Evolutionary conservation across 106 monocot species (phyloP).

Genomic region (Agapanthus africanus): DNA sequence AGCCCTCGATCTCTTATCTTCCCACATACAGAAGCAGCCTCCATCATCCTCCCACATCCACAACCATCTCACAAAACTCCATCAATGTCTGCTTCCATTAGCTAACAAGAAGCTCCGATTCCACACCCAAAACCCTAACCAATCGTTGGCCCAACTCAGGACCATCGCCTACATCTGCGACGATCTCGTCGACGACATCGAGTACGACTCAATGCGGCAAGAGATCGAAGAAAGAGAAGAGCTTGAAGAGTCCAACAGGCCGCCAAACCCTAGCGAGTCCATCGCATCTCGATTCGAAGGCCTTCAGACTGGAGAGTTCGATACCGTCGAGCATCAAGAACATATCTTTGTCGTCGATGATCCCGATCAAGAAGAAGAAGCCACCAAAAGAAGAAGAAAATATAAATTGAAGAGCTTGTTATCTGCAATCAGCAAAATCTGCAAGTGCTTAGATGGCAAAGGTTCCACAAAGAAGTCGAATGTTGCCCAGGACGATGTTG

Average conservation of each 20-base stretch:
- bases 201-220: not conserved
- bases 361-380: not conserved
- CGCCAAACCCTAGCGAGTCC: not conserved
- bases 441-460: constrained; percentile 1
- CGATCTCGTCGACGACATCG: constrained; percentile 4
- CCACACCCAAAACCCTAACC: too few relatives aligned
- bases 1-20: not conserved
- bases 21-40: not conserved
- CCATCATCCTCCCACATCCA: not conserved
- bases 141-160: not conserved
- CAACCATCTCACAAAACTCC: not conserved
- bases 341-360: not conserved
- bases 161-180: not conserved
- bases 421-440: not conserved
- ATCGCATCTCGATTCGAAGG: not conserved
- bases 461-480: not conserved
- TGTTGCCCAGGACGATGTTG: too few relatives aligned
- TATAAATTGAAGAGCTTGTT: not conserved
- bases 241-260: not conserved
- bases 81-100: not conserved
- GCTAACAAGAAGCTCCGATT: not conserved
- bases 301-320: not conserved
- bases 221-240: too few relatives aligned
- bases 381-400: not conserved
- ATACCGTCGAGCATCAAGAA: too few relatives aligned